These are phyloP conservation scores for Sugiyamaella japonica DNA, from an alignment of 1,139 yeast genomes.

Conservation along the genomic window DNA sequence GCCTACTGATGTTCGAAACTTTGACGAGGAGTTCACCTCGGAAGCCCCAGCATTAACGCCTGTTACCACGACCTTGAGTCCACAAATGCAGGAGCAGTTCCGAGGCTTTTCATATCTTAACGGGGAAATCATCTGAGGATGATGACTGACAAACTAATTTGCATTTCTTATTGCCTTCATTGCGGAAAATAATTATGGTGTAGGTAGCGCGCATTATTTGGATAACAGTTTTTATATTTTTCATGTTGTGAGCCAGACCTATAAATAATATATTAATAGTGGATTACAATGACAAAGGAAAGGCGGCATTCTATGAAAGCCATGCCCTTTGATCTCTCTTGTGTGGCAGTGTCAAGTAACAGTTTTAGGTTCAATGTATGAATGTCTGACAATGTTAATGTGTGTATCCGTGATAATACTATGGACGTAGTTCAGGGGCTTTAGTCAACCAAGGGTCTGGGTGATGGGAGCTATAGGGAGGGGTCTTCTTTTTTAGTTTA, in stretches of 20 bases:
- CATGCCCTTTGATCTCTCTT: not conserved
- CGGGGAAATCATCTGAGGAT: slow-evolving; percentile 47
- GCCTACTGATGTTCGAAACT: slow-evolving; percentile 89
- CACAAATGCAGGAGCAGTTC: slow-evolving; percentile 93
- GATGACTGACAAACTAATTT: not conserved
- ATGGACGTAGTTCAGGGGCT: not conserved
- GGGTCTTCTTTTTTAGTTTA: slow-evolving; percentile 1
- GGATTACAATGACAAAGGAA: not conserved
- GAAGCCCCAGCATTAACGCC: slow-evolving; percentile 97
- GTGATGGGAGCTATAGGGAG: not conserved
- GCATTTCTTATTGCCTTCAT: slow-evolving; percentile 1
- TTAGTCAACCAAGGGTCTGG: not conserved
- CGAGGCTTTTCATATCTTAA: slow-evolving; percentile 92
- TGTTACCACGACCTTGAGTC: slow-evolving; percentile 80
- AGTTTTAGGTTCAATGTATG: slow-evolving; percentile 5
- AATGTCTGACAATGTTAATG: slow-evolving; percentile 3
- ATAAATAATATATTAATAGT: slow-evolving; percentile 7
- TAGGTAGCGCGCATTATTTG: slow-evolving; percentile 10
- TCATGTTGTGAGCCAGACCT: not conserved
- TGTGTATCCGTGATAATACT: not conserved
- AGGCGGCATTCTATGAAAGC: not conserved
- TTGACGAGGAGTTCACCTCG: slow-evolving; percentile 91
- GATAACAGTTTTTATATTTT: slow-evolving; percentile 3
- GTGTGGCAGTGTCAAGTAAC: not conserved
- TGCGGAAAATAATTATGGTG: not conserved